These are phyloP conservation scores for Candida takata DNA, from an alignment of 805 yeast species.

Conservation along the genomic window DNA sequence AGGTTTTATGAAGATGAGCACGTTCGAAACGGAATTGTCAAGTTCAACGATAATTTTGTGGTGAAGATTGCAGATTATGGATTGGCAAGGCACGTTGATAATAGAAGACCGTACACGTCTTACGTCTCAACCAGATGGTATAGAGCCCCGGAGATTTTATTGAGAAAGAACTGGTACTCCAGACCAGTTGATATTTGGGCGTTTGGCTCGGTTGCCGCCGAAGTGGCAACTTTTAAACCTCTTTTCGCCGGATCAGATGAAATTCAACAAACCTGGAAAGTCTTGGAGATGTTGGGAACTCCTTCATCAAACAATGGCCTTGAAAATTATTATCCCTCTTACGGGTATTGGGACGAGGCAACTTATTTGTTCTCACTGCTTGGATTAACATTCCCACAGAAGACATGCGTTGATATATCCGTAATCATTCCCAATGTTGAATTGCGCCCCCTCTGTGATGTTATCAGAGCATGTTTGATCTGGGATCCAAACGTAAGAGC, in stretches of 20 bases:
- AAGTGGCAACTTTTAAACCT: conserved; percentile 65
- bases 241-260: conserved; percentile 80
- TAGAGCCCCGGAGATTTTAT: conserved; percentile 72
- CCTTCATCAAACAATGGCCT: conserved; percentile 39
- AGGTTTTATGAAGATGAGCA: conserved; percentile 41
- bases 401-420: conserved; percentile 43
- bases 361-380: conserved; percentile 40
- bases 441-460: conserved; percentile 29
- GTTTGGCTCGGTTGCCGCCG: conserved; percentile 72
- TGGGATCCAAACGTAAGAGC: conserved; percentile 79
- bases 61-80: conserved; percentile 80
- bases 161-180: conserved; percentile 56
- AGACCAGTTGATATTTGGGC: conserved; percentile 82
- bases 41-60: conserved; percentile 38
- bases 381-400: conserved; percentile 51
- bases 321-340: conserved; percentile 38
- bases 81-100: conserved; percentile 53
- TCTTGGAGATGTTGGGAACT: conserved; percentile 63
- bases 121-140: conserved; percentile 86
- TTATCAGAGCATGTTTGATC: conserved; percentile 45
- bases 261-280: conserved; percentile 68
- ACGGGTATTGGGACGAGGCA: conserved; percentile 74
- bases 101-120: conserved; percentile 54
- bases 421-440: conserved; percentile 40
- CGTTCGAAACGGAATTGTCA: conserved; percentile 14